Conservation (phyloP, 176 grass and related monocot genomes). For the Carex littledalei region DNA sequence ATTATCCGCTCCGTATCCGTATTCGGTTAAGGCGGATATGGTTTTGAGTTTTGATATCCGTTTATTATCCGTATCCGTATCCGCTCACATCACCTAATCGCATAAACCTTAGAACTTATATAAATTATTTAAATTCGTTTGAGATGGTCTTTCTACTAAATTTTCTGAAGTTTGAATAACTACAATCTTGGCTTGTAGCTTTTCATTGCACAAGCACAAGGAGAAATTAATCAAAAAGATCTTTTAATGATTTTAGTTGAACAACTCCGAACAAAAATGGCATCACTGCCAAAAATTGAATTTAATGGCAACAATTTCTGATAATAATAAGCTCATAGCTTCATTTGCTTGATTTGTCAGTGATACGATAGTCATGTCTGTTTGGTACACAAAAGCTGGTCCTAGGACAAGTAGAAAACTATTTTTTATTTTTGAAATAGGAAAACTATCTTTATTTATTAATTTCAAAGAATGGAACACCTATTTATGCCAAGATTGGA, state of each 20-base stretch:
- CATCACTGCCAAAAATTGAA: neutral
- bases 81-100: neutral
- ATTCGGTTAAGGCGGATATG: too few relatives aligned
- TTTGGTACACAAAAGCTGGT: neutral
- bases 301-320: neutral
- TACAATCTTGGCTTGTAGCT: neutral
- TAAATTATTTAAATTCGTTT: neutral
- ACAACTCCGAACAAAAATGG: neutral
- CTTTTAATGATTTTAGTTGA: neutral
- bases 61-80: too few relatives aligned
- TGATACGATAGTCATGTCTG: neutral
- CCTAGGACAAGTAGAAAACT: neutral
- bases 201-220: neutral
- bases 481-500: constrained; percentile 64
- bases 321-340: neutral
- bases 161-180: neutral
- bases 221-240: neutral
- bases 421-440: neutral
- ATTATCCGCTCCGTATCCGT: too few relatives aligned
- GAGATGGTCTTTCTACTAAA: neutral
- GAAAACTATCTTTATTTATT: neutral
- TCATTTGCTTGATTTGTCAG: neutral
- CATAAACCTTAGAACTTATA: neutral
- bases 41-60: too few relatives aligned
- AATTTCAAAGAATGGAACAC: constrained; percentile 54